These are phyloP conservation scores for Obba rivulosa DNA, from an alignment of 768 basidiomycete species.

Conservation along the genomic window DNA sequence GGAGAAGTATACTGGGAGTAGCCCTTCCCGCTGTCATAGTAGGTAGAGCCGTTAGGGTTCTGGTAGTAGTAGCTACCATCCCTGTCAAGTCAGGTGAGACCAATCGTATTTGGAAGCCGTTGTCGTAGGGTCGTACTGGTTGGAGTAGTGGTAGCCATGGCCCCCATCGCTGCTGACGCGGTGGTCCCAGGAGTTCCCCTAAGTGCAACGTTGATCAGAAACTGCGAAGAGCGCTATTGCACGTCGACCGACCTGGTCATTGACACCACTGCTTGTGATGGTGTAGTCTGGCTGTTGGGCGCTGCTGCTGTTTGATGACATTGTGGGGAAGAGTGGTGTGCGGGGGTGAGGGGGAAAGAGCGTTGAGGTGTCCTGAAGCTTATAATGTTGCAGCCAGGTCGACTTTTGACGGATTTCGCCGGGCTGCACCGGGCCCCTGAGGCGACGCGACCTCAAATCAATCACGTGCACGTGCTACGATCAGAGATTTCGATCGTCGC, in stretches of 20 bases:
- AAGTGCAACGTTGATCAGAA: neutral
- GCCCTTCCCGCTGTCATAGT: constrained; percentile 49
- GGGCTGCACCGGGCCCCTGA: too few species aligned
- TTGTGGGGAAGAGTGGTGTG: too few species aligned
- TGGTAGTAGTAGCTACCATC: constrained; percentile 60
- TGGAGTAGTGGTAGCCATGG: constrained; percentile 58
- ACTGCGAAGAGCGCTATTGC: neutral
- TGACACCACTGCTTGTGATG: constrained; percentile 33
- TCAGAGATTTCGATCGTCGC: too few species aligned
- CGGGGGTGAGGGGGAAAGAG: too few species aligned
- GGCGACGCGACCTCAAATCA: too few species aligned
- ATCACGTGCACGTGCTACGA: too few species aligned
- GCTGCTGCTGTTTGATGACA: too few species aligned
- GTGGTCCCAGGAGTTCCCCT: constrained; percentile 62
- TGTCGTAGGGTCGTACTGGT: constrained; percentile 32
- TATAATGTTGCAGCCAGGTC: too few species aligned
- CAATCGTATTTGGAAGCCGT: neutral
- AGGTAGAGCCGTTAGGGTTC: constrained; percentile 56
- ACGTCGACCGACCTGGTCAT: constrained; percentile 37
- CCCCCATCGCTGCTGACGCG: constrained; percentile 41
- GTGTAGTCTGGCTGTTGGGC: constrained; percentile 17
- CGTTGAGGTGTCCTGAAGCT: too few species aligned
- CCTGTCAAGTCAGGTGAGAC: constrained; percentile 15
- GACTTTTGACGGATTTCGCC: too few species aligned
- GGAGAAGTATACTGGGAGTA: constrained; percentile 47